A percentile compares a stretch with the other conserved stretches of the same genome.
Conservation (phyloP, 495 filamentous ascomycete species). For the Penicillium coffeae region DNA sequence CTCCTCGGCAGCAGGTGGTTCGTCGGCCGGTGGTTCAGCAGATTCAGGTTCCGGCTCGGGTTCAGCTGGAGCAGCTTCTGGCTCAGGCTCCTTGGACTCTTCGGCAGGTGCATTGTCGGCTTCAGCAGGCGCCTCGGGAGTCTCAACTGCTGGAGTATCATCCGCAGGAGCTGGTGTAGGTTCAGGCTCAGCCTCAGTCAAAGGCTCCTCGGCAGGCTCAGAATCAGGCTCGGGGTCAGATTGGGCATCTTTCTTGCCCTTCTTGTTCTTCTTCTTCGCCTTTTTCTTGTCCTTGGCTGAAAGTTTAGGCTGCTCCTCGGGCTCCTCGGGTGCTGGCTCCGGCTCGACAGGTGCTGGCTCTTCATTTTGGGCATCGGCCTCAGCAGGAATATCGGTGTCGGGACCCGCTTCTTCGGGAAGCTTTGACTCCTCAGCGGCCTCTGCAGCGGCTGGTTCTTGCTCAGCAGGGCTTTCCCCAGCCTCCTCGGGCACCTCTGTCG, state of each 20-base stretch:
- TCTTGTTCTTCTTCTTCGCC: slow-evolving; percentile 11
- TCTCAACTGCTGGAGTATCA: not conserved
- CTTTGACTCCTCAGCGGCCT: slow-evolving; percentile 8
- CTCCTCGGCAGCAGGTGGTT: not conserved
- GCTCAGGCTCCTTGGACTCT: not conserved
- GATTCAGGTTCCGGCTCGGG: not conserved
- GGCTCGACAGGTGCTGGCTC: not conserved
- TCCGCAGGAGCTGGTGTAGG: not conserved
- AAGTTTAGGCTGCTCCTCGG: not conserved
- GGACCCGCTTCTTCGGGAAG: not conserved
- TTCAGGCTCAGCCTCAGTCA: not conserved
- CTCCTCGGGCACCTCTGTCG: not conserved
- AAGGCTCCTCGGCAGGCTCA: slow-evolving; percentile 4
- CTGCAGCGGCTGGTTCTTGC: slow-evolving; percentile 7
- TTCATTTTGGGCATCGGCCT: not conserved
- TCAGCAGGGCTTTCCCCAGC: slow-evolving; percentile 4
- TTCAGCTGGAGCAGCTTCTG: not conserved
- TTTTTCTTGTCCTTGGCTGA: not conserved
- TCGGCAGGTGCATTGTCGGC: not conserved
- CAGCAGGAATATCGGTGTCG: not conserved
- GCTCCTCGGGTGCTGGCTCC: not conserved
- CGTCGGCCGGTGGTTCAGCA: not conserved
- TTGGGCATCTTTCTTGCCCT: slow-evolving; percentile 7
- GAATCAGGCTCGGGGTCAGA: slow-evolving; percentile 5
- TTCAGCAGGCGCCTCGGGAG: not conserved